Evolutionary conservation across 2,329 filamentous ascomycete species (phyloP).

Genomic region (Alternaria sp.): DNA sequence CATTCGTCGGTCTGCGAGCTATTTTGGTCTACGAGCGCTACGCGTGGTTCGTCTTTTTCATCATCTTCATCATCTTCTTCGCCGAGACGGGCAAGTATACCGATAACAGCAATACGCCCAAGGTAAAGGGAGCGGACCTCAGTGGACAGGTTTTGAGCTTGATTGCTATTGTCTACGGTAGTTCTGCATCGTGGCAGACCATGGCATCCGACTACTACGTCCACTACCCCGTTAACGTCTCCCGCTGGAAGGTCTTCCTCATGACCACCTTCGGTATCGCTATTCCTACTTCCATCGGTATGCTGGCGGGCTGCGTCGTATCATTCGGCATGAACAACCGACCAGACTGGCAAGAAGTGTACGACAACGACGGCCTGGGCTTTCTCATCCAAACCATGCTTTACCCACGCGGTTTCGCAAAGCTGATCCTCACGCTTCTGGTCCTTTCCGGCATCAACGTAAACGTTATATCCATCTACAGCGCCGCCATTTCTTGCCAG

Average conservation of each 20-base stretch:
- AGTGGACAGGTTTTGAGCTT: slow-evolving; percentile 39
- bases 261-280: slow-evolving; percentile 52
- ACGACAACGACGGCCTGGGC: slow-evolving; percentile 54
- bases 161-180: slow-evolving; percentile 46
- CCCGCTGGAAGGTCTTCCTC: slow-evolving; percentile 50
- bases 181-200: slow-evolving; percentile 51
- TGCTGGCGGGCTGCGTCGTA: slow-evolving; percentile 54
- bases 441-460: slow-evolving; percentile 55
- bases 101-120: slow-evolving; percentile 45
- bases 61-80: slow-evolving; percentile 57
- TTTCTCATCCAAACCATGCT: slow-evolving; percentile 56
- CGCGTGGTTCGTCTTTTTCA: slow-evolving; percentile 57
- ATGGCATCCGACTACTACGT: slow-evolving; percentile 55
- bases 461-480: slow-evolving; percentile 60
- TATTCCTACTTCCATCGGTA: slow-evolving; percentile 53
- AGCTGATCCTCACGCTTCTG: slow-evolving; percentile 55
- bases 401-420: slow-evolving; percentile 56
- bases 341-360: slow-evolving; percentile 48
- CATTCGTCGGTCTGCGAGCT: slow-evolving; percentile 51
- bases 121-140: slow-evolving; percentile 42
- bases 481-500: slow-evolving; percentile 54
- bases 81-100: slow-evolving; percentile 55
- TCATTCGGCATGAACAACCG: slow-evolving; percentile 45
- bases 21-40: slow-evolving; percentile 59
- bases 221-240: slow-evolving; percentile 50